Evolutionary conservation across 139 green algal genomes (phyloP).

Genomic region (Chlamydomonas sp.): DNA sequence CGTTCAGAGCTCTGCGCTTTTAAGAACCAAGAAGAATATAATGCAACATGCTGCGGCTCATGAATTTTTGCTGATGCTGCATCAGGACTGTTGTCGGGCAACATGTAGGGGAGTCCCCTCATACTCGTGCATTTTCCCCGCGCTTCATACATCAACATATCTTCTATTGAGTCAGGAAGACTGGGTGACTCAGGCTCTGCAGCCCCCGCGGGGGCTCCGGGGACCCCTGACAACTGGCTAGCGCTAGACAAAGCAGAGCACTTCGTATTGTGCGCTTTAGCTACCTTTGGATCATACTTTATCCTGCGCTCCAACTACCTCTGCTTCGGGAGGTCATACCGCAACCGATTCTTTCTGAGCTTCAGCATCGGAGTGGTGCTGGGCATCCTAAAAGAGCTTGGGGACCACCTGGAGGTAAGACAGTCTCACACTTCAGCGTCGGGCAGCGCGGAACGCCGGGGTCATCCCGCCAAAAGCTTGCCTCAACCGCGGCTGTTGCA

Average conservation of each 20-base stretch:
- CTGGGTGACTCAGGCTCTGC: no score
- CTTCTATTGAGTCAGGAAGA: no score
- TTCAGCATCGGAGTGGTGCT: conserved; percentile 9
- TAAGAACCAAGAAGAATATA: no score
- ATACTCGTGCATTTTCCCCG: no score
- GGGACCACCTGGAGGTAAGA: conserved; percentile 17
- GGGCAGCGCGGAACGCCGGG: neutral
- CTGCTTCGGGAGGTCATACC: neutral
- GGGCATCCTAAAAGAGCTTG: conserved; percentile 23
- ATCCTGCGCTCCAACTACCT: neutral
- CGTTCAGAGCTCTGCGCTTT: no score
- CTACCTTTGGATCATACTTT: neutral
- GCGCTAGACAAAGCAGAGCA: conserved; percentile 35
- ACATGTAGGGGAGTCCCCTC: no score
- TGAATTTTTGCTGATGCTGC: neutral
- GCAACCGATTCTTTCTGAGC: conserved; percentile 2
- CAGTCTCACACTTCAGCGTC: neutral
- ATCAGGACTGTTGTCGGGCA: neutral
- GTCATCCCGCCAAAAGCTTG: neutral
- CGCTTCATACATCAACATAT: no score
- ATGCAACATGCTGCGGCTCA: neutral
- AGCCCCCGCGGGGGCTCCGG: neutral
- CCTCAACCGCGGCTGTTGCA: no score
- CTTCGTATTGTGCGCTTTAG: conserved; percentile 13
- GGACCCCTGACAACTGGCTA: conserved; percentile 2